Evolutionary conservation across 2,329 filamentous ascomycete species (phyloP), one percentile per base, ranked within the genome.

Genomic region (Macrophomina phaseolina): DNA sequence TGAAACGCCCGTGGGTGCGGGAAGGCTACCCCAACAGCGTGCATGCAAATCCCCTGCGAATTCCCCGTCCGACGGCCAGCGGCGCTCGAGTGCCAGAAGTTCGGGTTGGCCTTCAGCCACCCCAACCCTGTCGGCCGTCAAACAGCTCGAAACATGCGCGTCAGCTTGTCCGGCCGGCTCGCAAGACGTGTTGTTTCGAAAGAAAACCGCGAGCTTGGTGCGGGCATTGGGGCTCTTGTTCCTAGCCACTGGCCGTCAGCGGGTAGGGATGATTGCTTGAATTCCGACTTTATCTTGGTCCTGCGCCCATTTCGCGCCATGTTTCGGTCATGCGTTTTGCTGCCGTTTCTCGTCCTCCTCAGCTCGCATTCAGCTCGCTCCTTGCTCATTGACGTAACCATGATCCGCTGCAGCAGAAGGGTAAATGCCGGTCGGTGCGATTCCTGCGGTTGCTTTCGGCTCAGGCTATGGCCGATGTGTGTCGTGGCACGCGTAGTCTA

Each of bases 1-100:
- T 62, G 56, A 61, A 61, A 61, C 56, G 36, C n/a, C 30, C 56
- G 38, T 34, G 42, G 12, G 42, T n/a, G 32, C 56, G 55, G 52
- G 52, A 18, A 38, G 52, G 52, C 52, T 55, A 55, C 16, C 52
- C 52, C 52, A 23, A 18, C 32, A 34, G 23, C 14, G 42, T 38
- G 52, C 52, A 18, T 55, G 32, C 34, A 38, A 18, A 34, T 42
- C 30, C 53, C 53, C 28, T 58, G 53, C 53, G 28, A 28, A 55
- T 18, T 40, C 16, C 34, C 32, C 52, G 34, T 38, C 32, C 52
- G 52, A 9, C 52, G 52, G 52, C 32, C 34, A 16, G 52, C 52
- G 52, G 52, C 32, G 52, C 23, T 16, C 23, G n/a, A n/a, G 58
- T 38, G 58, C 58, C 58, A 62, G 58, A 48, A 18, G 30, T 8